Evolutionary conservation across 1,284 basidiomycete species (phyloP).

Genomic region (Ustilago bromivora): DNA sequence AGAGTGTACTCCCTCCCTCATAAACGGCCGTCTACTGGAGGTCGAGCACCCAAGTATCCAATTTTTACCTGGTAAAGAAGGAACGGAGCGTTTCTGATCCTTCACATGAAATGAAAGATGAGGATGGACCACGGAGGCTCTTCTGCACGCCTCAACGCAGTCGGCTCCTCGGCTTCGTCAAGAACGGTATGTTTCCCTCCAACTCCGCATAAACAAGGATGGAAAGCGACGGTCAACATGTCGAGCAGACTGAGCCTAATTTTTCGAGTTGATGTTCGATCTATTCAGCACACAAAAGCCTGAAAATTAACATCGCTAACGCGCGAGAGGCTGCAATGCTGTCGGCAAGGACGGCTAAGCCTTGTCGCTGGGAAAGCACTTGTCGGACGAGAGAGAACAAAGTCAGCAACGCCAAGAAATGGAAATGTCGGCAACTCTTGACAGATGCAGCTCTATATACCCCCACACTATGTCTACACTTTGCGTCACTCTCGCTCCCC

Average conservation of each 20-base stretch:
- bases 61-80: too few species aligned
- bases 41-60: not conserved
- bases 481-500: constrained; percentile 7
- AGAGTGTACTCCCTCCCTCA: too few species aligned
- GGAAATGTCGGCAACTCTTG: constrained; percentile 48
- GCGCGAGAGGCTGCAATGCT: not conserved
- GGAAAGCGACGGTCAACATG: not conserved
- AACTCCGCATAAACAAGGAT: too few species aligned
- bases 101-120: not conserved
- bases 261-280: not conserved
- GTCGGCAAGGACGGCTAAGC: constrained; percentile 26
- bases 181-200: not conserved
- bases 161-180: too few species aligned
- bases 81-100: too few species aligned
- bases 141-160: not conserved
- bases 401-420: not conserved
- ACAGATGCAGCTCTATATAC: constrained; percentile 33
- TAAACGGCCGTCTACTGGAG: too few species aligned
- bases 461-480: constrained; percentile 28
- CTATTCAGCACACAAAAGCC: not conserved
- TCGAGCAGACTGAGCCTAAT: not conserved
- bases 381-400: constrained; percentile 30
- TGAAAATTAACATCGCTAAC: not conserved
- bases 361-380: too few species aligned
- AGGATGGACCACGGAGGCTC: too few species aligned